phyloP scores from a whole-genome alignment of 257 asterid species.

The Agastache rugosa region DNA sequence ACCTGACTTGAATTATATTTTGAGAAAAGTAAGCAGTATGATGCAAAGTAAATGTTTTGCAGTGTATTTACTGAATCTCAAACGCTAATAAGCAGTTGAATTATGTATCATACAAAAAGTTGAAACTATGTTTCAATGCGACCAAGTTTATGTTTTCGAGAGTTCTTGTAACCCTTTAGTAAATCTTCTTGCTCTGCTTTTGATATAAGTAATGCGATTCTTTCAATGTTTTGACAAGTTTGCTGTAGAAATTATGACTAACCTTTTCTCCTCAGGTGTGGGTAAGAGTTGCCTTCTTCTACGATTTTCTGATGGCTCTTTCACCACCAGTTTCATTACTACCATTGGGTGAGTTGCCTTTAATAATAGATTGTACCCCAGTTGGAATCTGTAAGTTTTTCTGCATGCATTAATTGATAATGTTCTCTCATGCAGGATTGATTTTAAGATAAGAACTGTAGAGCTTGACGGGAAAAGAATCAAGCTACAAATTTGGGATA shows the following conservation, averaged over 20 bases:
- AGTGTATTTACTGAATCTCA: neutral
- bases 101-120: neutral
- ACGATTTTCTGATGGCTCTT: slow-evolving; percentile 98
- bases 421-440: slow-evolving; percentile 52
- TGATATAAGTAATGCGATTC: slow-evolving; percentile 22
- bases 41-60: neutral
- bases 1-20: slow-evolving; percentile 10
- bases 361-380: slow-evolving; percentile 1
- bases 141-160: neutral
- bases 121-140: neutral
- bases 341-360: slow-evolving; percentile 64
- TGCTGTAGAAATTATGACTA: slow-evolving; percentile 8
- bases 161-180: neutral
- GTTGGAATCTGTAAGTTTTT: slow-evolving; percentile 20
- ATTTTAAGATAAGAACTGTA: slow-evolving; percentile 70
- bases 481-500: slow-evolving; percentile 74
- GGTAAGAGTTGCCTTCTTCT: slow-evolving; percentile 99
- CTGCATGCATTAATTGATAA: slow-evolving; percentile 20
- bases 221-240: slow-evolving; percentile 25
- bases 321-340: slow-evolving; percentile 97
- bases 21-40: neutral
- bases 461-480: slow-evolving; percentile 73
- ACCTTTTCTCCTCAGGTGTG: slow-evolving; percentile 55
- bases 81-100: neutral
- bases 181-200: neutral